Base-by-base conservation (phyloP, 306 rosid species). In the Adenanthera pavonina region DNA sequence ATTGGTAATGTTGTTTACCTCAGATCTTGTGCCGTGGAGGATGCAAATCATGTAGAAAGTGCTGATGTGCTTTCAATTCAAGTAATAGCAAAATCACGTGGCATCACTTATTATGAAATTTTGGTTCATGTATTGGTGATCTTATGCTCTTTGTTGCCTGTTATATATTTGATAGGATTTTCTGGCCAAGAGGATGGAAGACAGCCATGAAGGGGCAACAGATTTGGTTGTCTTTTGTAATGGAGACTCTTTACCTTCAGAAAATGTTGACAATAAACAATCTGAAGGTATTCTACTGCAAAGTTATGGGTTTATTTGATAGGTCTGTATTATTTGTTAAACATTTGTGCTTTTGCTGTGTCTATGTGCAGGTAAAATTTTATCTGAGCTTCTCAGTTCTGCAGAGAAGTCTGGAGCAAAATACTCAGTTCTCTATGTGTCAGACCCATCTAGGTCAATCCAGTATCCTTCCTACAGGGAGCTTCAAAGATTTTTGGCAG, bases 391-490 rank as follows among this genome's bases (percentile, higher is more conserved):
- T 78, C 80, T 93, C 73, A 87, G 75, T 46, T 93, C 91, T 12
- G 86, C 91, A 82, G 97, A 90, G 87, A 88, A 83, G 78, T 86
- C 91, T 75, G 98, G 98, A 82, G 88, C 94, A 80, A 93, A 90
- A 54, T 95, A 95, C 84, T 89, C 92, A 6, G 92, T 89, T 85
- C 97, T 95, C 35, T 95, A 95, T 79, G 90, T 93, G 82, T 92
- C 99, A 49, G 96, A 95, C 73, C 89, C 92, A 65, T 80, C 85
- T 5, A 84, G 88, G 84, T 86, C 93, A 79, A 85, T 83, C 80
- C 88, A 52, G 13, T 89, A 88, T 87, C 94, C 97, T 80, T 91
- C 94, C 71, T 82, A 80, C 84, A 75, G 85, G 78, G 92, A 93
- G 11, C 80, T 95, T 54, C 93, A 87, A 86, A 90, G 99, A 78